These are phyloP conservation scores for Ogataea paraovalis DNA, from an alignment of 805 yeast genomes.

Conservation along the genomic window DNA sequence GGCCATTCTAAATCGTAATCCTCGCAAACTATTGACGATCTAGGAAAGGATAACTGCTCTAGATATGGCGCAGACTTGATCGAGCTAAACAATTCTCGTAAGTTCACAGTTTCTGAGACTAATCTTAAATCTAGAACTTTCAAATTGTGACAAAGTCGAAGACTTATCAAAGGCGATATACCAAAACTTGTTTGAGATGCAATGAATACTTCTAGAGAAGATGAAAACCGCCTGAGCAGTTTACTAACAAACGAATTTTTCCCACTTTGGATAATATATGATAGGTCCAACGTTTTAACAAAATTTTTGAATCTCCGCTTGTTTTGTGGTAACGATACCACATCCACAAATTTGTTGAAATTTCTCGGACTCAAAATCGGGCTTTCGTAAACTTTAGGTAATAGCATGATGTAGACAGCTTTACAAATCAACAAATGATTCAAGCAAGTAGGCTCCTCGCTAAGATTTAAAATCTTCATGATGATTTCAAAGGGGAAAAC, in stretches of 20 bases:
- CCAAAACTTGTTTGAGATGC: constrained; percentile 98
- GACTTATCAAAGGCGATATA: constrained; percentile 77
- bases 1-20: constrained; percentile 75
- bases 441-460: constrained; percentile 36
- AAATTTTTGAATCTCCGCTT: constrained; percentile 48
- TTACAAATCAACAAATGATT: constrained; percentile 58
- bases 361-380: constrained; percentile 67
- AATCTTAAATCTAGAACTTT: constrained; percentile 70
- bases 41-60: constrained; percentile 79
- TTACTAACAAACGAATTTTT: constrained; percentile 88
- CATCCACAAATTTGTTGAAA: constrained; percentile 68
- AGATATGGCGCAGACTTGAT: constrained; percentile 58
- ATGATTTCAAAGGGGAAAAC: constrained; percentile 50
- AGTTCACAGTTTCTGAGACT: constrained; percentile 86
- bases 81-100: constrained; percentile 73
- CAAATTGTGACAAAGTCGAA: constrained; percentile 64
- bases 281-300: constrained; percentile 67
- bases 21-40: constrained; percentile 75
- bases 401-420: constrained; percentile 52
- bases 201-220: constrained; percentile 59
- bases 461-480: constrained; percentile 32
- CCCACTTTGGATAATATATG: constrained; percentile 83
- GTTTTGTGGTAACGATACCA: constrained; percentile 42
- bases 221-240: constrained; percentile 70
- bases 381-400: constrained; percentile 60